A percentile compares a stretch with the other conserved stretches of the same genome.
Conservation (phyloP, 2,329 filamentous ascomycete species). For the Alternaria ventricosa region DNA sequence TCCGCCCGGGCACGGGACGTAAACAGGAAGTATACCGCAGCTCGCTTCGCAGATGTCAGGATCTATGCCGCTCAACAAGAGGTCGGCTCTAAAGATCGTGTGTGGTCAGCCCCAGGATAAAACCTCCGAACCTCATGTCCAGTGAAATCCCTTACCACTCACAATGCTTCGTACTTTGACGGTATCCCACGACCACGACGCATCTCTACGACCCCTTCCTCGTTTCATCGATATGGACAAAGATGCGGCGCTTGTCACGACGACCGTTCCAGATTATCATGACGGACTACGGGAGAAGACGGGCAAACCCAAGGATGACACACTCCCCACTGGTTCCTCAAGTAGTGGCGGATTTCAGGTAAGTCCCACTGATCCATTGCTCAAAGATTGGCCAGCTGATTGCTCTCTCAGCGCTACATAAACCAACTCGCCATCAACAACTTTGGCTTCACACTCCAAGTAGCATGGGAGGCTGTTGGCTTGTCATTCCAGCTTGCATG, state of each 20-base stretch:
- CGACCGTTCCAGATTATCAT: neutral
- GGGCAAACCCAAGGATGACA: neutral
- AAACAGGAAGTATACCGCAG: neutral
- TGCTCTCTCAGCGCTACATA: neutral
- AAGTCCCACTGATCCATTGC: neutral
- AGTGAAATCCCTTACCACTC: neutral
- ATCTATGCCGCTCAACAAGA: neutral
- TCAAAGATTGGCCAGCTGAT: neutral
- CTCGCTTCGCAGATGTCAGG: neutral
- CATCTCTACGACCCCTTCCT: neutral
- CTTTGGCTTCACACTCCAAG: neutral
- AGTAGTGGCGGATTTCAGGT: neutral
- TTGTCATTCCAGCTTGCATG: neutral
- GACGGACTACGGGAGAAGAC: neutral
- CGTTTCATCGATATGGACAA: neutral
- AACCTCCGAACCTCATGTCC: neutral
- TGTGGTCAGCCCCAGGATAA: neutral
- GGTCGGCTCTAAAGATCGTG: neutral
- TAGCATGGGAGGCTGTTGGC: neutral
- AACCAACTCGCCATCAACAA: neutral
- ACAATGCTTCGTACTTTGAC: neutral
- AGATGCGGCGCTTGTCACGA: neutral
- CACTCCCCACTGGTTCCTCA: neutral
- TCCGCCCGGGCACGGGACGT: neutral
- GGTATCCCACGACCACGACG: neutral